Evolutionary conservation across 2,329 filamentous ascomycete species (phyloP).

Genomic region (Atkinsonella texensis): DNA sequence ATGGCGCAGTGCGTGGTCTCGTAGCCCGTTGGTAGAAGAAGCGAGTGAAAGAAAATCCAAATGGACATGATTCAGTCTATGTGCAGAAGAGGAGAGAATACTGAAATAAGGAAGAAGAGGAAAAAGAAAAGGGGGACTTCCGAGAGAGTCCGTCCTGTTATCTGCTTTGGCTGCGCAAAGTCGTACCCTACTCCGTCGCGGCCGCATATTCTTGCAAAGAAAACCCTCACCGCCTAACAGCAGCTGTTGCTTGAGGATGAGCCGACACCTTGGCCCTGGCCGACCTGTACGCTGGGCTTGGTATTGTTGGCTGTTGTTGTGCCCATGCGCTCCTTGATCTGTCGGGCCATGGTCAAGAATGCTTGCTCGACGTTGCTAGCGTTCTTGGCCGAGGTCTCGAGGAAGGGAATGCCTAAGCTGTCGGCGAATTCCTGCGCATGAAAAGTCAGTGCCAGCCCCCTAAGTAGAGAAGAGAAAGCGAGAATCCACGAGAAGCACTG

Average conservation of each 20-base stretch:
- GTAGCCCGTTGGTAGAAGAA: slow-evolving; percentile 3
- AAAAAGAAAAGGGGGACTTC: slow-evolving; percentile 13
- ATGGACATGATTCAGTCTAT: slow-evolving; percentile 24
- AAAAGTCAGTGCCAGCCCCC: slow-evolving; percentile 10
- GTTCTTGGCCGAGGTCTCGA: slow-evolving; percentile 99
- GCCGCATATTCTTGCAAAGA: neutral
- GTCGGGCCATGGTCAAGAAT: slow-evolving; percentile 98
- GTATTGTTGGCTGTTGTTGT: slow-evolving; percentile 92
- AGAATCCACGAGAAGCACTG: neutral
- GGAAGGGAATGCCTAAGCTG: slow-evolving; percentile 96
- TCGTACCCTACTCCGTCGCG: slow-evolving; percentile 3
- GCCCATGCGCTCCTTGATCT: slow-evolving; percentile 99
- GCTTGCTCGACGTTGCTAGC: slow-evolving; percentile 99
- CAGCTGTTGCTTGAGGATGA: slow-evolving; percentile 75
- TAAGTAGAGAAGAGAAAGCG: neutral
- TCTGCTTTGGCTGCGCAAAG: slow-evolving; percentile 16
- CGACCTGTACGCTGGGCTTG: slow-evolving; percentile 95
- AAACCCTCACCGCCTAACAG: slow-evolving; percentile 51
- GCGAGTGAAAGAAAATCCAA: slow-evolving; percentile 18
- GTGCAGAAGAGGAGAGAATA: slow-evolving; percentile 18
- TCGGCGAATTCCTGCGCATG: slow-evolving; percentile 81
- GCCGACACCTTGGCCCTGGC: slow-evolving; percentile 87
- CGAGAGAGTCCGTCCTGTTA: slow-evolving; percentile 15
- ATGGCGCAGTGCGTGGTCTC: slow-evolving; percentile 9
- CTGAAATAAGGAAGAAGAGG: slow-evolving; percentile 10